Evolutionary conservation across 495 filamentous ascomycete genomes (phyloP).

Genomic region (Aspergillus incahuasiensis): DNA sequence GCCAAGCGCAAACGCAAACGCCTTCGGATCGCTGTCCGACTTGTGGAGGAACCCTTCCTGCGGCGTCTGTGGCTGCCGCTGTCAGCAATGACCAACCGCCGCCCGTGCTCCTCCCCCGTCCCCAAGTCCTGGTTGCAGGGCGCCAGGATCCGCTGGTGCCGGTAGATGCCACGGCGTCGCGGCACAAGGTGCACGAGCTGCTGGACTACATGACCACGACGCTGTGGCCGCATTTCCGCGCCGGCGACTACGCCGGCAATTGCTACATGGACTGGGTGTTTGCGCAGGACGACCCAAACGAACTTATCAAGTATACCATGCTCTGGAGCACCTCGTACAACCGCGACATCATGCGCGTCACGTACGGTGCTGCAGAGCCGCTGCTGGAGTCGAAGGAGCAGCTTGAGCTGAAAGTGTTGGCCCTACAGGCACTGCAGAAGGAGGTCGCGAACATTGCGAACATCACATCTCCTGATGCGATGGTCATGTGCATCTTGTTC

Average conservation of each 20-base stretch:
- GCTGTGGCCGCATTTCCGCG: constrained; percentile 5
- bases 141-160: constrained; percentile 1
- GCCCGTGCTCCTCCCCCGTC: neutral
- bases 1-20: neutral
- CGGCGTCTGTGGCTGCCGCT: neutral
- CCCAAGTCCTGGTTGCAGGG: constrained; percentile 1
- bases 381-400: constrained; percentile 4
- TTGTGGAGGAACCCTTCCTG: neutral
- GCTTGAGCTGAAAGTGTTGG: neutral
- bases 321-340: constrained; percentile 1
- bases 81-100: neutral
- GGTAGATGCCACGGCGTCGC: neutral
- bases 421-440: neutral
- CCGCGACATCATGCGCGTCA: constrained; percentile 4
- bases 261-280: constrained; percentile 3
- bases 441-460: constrained; percentile 1
- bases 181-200: constrained; percentile 4
- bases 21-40: neutral
- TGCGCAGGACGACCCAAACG: neutral
- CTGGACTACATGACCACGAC: neutral
- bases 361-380: neutral
- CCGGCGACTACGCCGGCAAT: neutral
- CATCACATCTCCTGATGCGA: neutral
- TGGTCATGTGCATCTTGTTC: constrained; percentile 11
- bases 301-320: neutral